phyloP scores from a whole-genome alignment of 345 rosid species.

The Syzygium aqueum region DNA sequence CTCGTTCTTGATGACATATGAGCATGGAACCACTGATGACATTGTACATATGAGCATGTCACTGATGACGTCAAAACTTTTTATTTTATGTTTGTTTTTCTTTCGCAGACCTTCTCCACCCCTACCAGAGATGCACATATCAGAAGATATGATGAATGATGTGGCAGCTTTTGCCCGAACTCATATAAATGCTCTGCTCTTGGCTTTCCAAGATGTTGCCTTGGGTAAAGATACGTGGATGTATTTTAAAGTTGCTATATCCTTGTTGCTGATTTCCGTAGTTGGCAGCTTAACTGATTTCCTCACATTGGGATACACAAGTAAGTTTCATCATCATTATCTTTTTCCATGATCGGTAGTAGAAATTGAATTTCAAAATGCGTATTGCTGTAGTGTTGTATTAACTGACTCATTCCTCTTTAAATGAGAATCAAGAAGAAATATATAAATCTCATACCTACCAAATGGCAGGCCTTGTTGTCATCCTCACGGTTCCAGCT shows the following conservation, averaged over 20 bases:
- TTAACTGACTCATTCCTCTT: neutral
- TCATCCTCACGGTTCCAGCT: conserved; percentile 60
- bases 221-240: conserved; percentile 61
- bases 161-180: conserved; percentile 30
- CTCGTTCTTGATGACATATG: neutral
- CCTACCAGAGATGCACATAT: conserved; percentile 62
- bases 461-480: conserved; percentile 47
- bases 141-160: conserved; percentile 54
- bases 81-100: neutral
- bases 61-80: neutral
- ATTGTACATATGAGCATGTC: neutral
- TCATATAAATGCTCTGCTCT: conserved; percentile 48
- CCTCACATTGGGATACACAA: conserved; percentile 53
- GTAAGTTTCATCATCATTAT: conserved; percentile 31
- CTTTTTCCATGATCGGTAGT: neutral
- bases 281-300: conserved; percentile 67
- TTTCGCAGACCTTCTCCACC: conserved; percentile 85
- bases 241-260: conserved; percentile 49
- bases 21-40: neutral
- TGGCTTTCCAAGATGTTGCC: conserved; percentile 61
- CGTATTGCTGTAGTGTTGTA: neutral
- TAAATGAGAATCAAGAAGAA: neutral
- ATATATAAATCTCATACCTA: neutral
- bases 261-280: conserved; percentile 49
- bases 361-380: neutral